These are phyloP conservation scores for Gossypium turneri DNA, from an alignment of 345 rosid species.

Conservation along the genomic window DNA sequence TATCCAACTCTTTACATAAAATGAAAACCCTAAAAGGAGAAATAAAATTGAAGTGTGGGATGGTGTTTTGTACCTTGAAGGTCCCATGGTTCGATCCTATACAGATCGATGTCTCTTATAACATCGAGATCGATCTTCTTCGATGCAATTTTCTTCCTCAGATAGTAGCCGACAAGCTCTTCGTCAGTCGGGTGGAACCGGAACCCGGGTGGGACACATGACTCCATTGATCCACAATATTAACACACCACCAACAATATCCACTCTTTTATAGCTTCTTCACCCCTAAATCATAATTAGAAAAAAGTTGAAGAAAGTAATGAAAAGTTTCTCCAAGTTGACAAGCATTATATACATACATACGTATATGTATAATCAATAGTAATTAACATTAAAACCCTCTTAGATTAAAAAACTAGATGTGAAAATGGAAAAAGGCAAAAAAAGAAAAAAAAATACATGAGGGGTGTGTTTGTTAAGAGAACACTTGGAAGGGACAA, in stretches of 20 bases:
- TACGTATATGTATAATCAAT: not conserved
- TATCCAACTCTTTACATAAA: constrained; percentile 10
- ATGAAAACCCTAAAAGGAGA: constrained; percentile 18
- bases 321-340: constrained; percentile 29
- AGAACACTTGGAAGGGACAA: constrained; percentile 35
- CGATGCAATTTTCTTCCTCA: constrained; percentile 89
- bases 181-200: constrained; percentile 97
- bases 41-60: not conserved
- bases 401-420: constrained; percentile 3
- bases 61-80: constrained; percentile 54
- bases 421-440: constrained; percentile 20
- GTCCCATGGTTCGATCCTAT: constrained; percentile 99
- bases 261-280: constrained; percentile 20
- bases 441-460: not conserved
- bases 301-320: constrained; percentile 5
- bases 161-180: constrained; percentile 94
- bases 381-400: constrained; percentile 35
- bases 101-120: constrained; percentile 93
- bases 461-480: too few relatives aligned
- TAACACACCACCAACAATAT: not conserved
- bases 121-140: constrained; percentile 97
- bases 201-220: constrained; percentile 96
- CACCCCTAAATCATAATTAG: constrained; percentile 31
- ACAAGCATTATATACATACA: constrained; percentile 28
- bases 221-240: constrained; percentile 61